Base-by-base conservation (phyloP, 2,329 filamentous ascomycete species). In the Cryphonectria naterciae region DNA sequence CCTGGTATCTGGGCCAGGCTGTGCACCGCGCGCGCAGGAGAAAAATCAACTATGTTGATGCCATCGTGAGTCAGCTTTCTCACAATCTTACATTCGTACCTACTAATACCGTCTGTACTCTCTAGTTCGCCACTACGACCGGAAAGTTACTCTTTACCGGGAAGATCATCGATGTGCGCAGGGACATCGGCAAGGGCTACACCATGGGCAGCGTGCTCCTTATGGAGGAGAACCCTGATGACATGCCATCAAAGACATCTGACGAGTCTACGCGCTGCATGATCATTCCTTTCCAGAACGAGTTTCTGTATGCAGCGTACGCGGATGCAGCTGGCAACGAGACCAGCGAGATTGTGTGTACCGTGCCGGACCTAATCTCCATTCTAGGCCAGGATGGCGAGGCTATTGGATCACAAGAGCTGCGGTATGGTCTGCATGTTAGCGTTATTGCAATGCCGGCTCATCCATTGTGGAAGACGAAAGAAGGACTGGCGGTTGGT, bases 371-470 rank as follows among this genome's bases (percentile, higher is more conserved):
- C 69, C 74, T 81, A 10, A 80, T 81, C 37, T 79, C 78, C 22
- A 78, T 83, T 32, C 67, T 82, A 4, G 80, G 78, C 49, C 79
- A 79, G 25, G 84, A 86, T 64, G 85, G 85, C 0, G 84, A 84
- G 65, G 85, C 85, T 0, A 80, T 87, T 5, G 85, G 85, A 0
- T 84, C 85, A 0, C 82, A 84, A 19, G 85, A 87, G 35, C 77
- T 86, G 41, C 80, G 85, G 13, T 88, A 87, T 68, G 86, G 86
- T 0, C 73, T 87, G 2, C 78, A 81, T 4, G 85, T 87, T 0
- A 83, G 77, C 43, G 85, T 88, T 0, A 83, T 88, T 70, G 85
- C 80, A 0, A 77, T 88, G 43, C 80, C 84, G 2, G 83, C 84
- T 1, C 84, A 85, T 70, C 84, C 85, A 0, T 74, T 86, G 15